Base-by-base conservation (phyloP, 176 grass and related monocot species). In the Avena eriantha region DNA sequence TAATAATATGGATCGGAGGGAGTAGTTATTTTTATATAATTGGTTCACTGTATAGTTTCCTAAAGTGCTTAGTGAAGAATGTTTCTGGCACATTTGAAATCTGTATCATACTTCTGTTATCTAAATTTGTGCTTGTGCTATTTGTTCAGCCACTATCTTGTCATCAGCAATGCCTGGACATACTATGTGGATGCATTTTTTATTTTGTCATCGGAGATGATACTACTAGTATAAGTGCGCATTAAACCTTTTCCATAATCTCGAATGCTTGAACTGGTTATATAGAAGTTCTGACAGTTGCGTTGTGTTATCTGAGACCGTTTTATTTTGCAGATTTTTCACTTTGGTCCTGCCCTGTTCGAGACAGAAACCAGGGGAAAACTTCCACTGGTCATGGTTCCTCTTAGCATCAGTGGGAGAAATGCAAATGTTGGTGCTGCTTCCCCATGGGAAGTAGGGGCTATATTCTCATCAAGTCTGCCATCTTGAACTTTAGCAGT, bases 261-360 rank as follows among this genome's bases (percentile, higher is more conserved):
- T 61, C 17, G 3, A 73, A 69, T 82, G 1, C 43, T 55, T 10
- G 18, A 21, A 41, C 39, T 76, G 17, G 45, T 41, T 23, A 26
- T 41, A 24, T 31, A 45, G 1, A 46, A 74, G 36, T 59, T 73
- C 21, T 15, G 12, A 49, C 15, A 50, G 15, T 41, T 81, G 36
- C 49, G 57, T 72, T 73, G 13, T 2, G 10, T 90, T 55, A 46
- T 63, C 53, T 83, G 53, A 90, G 9, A 36, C 18, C 35, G 73
- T 47, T 75, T 91, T 14, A n/a, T 69, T 87, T n/a, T 76, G 81
- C 89, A 87, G 75, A 41, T 34, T 39, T 36, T 83, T 39, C 56
- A 76, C 73, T 84, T 84, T 76, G 15, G 29, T 84, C 24, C 15
- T 31, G 53, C 34, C 18, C 11, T 26, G 29, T 77, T 50, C 21